Percentiles rank a stretch among this genome's conserved stretches.
Conservation (phyloP, 2,329 filamentous ascomycete genomes). For the Zasmidium cellare region DNA sequence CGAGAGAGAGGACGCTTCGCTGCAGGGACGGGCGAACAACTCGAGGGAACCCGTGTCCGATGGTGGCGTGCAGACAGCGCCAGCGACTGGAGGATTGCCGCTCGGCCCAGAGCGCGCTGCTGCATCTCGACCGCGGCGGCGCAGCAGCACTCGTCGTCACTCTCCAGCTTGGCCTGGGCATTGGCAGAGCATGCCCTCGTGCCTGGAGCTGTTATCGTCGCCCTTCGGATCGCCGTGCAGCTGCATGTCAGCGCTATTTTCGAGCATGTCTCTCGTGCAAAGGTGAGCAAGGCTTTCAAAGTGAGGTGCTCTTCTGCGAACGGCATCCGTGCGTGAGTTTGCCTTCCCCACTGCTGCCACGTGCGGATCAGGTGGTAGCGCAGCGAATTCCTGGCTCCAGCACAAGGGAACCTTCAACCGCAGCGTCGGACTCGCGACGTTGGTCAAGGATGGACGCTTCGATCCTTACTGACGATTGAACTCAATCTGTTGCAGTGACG, state of each 20-base stretch:
- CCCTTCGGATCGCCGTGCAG: background rate
- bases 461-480: background rate
- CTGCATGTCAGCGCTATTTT: background rate
- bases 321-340: constrained; percentile 3
- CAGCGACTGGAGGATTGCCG: background rate
- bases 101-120: background rate
- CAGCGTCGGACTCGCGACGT: background rate
- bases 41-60: background rate
- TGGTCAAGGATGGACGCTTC: background rate
- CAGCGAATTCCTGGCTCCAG: background rate
- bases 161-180: background rate
- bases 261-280: background rate
- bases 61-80: background rate
- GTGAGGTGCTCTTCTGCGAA: background rate
- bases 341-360: background rate
- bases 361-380: background rate
- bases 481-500: background rate
- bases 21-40: background rate
- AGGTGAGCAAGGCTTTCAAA: background rate
- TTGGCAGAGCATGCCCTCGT: background rate
- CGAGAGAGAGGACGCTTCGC: background rate
- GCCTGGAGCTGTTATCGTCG: background rate
- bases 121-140: constrained; percentile 1
- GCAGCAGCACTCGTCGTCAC: constrained; percentile 1
- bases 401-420: background rate